Evolutionary conservation across 2,329 filamentous ascomycete genomes (phyloP), one percentile per base, ranked within the genome.

Genomic region (Trichoderma cornu-damae): DNA sequence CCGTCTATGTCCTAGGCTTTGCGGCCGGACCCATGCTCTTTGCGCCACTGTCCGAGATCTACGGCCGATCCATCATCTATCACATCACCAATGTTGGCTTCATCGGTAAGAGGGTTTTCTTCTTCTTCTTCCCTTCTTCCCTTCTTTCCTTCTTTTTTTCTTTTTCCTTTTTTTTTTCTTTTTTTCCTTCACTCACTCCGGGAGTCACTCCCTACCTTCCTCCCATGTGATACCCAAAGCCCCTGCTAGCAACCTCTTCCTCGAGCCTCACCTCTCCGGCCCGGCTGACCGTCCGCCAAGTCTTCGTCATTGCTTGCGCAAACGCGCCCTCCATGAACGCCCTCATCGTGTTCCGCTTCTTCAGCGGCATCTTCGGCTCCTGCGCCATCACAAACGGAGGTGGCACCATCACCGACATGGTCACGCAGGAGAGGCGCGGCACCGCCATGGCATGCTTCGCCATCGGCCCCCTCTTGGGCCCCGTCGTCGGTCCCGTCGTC

Each of bases 331-430:
- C 71, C n/a, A 66, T 82, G n/a, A 71, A 69, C 16, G 68, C 77
- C 49, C 73, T 86, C 35, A 77, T 85, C 52, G 75, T 71, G 4
- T 84, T 87, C 63, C 80, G 85, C 2, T 79, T 87, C 61, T 62
- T 87, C 2, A 77, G 79, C 3, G 87, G 86, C 7, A 69, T 81
- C 14, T 85, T 85, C 44, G 86, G 86, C 30, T 79, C 79, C 3
- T 79, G 78, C 28, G 80, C 84, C 0, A 67, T 89, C 7, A 86
- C 85, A 0, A 85, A 86, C 62, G 86, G 85, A 6, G 83, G 83
- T 32, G 85, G 85, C 18, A 82, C 82, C 2, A 83, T 89, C 32
- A 81, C 83, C 28, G 87, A 89, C 66, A 76, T 89, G 69, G 77
- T 88, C 26, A 65, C 68, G 0, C 77, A 78, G 47, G 79, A 84